Evolutionary conservation across 495 filamentous ascomycete species (phyloP).

Genomic region (Barbatosphaeria neglecta): DNA sequence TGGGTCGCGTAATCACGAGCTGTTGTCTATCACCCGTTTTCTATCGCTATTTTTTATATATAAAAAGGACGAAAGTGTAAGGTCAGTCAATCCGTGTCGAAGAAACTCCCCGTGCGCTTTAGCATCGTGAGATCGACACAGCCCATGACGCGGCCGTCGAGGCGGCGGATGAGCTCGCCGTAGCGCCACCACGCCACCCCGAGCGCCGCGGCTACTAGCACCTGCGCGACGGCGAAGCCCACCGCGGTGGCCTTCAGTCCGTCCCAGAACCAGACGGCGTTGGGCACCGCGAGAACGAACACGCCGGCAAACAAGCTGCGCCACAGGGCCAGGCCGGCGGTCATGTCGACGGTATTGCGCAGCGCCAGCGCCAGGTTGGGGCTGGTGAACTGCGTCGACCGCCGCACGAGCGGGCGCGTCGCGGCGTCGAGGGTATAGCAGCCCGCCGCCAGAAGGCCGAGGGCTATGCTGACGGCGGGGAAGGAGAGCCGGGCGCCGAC

Average conservation of each 20-base stretch:
- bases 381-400: slow-evolving; percentile 29
- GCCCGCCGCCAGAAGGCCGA: slow-evolving; percentile 29
- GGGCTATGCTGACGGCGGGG: slow-evolving; percentile 22
- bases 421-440: slow-evolving; percentile 20
- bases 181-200: slow-evolving; percentile 24
- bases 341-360: slow-evolving; percentile 32
- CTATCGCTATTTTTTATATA: too few species aligned
- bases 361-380: slow-evolving; percentile 25
- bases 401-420: slow-evolving; percentile 20
- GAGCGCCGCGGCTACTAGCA: slow-evolving; percentile 13
- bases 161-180: slow-evolving; percentile 20
- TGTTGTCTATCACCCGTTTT: too few species aligned
- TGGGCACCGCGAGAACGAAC: slow-evolving; percentile 28
- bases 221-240: slow-evolving; percentile 21
- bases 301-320: slow-evolving; percentile 21
- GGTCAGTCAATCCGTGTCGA: slow-evolving; percentile 26
- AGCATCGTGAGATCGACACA: slow-evolving; percentile 26
- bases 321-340: slow-evolving; percentile 18
- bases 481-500: slow-evolving; percentile 19
- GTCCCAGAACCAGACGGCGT: slow-evolving; percentile 16
- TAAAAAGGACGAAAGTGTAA: too few species aligned
- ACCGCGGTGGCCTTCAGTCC: slow-evolving; percentile 21
- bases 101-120: slow-evolving; percentile 29
- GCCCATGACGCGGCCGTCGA: slow-evolving; percentile 31
- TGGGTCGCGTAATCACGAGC: too few species aligned